Conservation (phyloP, 345 rosid genomes). For the Anastatica hierochuntica region DNA sequence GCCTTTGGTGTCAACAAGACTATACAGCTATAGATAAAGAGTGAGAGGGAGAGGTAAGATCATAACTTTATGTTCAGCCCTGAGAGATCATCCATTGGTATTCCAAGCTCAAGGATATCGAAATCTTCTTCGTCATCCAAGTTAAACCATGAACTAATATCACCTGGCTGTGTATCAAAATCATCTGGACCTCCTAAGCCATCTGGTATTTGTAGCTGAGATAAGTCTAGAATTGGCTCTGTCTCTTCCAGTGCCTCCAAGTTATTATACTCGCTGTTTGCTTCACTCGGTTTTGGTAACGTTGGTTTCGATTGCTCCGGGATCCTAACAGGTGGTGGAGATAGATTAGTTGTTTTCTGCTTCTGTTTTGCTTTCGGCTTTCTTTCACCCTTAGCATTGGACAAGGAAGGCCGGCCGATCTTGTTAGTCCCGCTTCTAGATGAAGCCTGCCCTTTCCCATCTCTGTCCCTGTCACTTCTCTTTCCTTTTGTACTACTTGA, state of each 20-base stretch:
- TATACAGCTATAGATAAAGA: constrained; percentile 36
- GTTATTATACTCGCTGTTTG: constrained; percentile 47
- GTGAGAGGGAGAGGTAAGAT: constrained; percentile 34
- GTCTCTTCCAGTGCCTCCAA: constrained; percentile 42
- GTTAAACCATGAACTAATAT: constrained; percentile 83
- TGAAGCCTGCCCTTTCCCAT: constrained; percentile 73
- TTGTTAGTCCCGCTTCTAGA: constrained; percentile 65
- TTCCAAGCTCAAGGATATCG: constrained; percentile 84
- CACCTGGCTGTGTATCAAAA: constrained; percentile 47
- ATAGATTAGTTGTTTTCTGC: constrained; percentile 70
- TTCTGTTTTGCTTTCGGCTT: constrained; percentile 76
- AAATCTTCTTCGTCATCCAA: constrained; percentile 86
- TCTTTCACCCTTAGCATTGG: constrained; percentile 73
- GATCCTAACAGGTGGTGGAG: constrained; percentile 59
- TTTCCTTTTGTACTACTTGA: constrained; percentile 64
- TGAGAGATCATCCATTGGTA: constrained; percentile 97
- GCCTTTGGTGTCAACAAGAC: constrained; percentile 71
- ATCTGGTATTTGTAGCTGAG: constrained; percentile 55
- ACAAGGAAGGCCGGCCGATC: constrained; percentile 58
- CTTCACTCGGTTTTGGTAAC: constrained; percentile 34
- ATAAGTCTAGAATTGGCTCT: constrained; percentile 22
- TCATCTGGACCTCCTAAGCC: constrained; percentile 40
- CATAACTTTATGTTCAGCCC: constrained; percentile 90
- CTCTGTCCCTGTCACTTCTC: constrained; percentile 97
- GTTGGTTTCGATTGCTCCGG: constrained; percentile 48